Conservation (phyloP, 202 grass and related monocot genomes). For the Hordeum pubiflorum region DNA sequence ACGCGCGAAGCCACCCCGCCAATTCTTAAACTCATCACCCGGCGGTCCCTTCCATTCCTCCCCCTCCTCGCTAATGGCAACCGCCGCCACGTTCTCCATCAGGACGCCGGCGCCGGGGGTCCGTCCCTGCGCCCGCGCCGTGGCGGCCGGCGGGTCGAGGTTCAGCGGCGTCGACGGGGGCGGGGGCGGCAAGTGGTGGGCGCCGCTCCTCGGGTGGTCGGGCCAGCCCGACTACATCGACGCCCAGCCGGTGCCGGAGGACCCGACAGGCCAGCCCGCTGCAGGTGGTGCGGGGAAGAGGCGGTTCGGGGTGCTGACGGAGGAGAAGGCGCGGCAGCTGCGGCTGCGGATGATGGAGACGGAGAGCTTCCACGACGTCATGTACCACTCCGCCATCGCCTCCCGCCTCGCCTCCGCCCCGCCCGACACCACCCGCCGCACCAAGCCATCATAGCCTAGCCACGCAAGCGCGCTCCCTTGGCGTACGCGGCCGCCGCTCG, state of each 20-base stretch:
- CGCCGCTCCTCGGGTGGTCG: slow-evolving; percentile 21
- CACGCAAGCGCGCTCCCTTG: too few species aligned
- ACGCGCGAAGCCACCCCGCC: background rate
- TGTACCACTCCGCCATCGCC: slow-evolving; percentile 99
- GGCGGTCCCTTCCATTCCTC: background rate
- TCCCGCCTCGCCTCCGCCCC: slow-evolving; percentile 85
- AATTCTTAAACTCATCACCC: background rate
- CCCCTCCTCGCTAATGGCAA: slow-evolving; percentile 12
- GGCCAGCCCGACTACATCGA: slow-evolving; percentile 37
- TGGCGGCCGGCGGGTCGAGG: background rate
- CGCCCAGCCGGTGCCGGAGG: background rate
- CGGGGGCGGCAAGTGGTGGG: slow-evolving; percentile 28
- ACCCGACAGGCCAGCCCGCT: too few species aligned
- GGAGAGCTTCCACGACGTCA: slow-evolving; percentile 80
- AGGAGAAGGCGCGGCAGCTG: slow-evolving; percentile 90
- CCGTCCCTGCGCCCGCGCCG: slow-evolving; percentile 4
- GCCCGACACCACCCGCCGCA: background rate
- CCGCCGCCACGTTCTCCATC: slow-evolving; percentile 18
- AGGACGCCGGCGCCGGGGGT: background rate
- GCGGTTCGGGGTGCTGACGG: slow-evolving; percentile 63
- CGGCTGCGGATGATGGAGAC: slow-evolving; percentile 69
- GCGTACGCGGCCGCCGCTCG: background rate
- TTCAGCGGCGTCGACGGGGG: background rate
- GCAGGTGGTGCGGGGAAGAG: background rate
- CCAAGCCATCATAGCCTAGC: slow-evolving; percentile 3